phyloP scores from a whole-genome alignment of 73 alveolate genomes.

The Paramecium tetraurelia region DNA sequence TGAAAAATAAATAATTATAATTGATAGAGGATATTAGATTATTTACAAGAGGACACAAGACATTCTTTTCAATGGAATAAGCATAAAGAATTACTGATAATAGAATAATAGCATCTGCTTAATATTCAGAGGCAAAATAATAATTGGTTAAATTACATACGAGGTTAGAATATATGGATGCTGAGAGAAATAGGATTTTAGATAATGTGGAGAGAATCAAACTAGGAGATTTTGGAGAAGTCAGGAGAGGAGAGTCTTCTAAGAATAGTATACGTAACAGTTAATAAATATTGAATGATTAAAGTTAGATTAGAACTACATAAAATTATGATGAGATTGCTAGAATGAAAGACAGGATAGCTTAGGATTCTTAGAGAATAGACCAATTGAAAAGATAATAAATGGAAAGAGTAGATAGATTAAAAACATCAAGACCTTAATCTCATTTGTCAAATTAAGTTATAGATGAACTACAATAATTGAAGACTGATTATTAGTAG shows the following conservation, averaged over 20 bases:
- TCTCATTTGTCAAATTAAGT: constrained; percentile 22
- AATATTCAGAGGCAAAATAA: constrained; percentile 43
- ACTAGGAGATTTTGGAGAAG: constrained; percentile 48
- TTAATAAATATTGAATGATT: background rate
- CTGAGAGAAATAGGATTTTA: constrained; percentile 27
- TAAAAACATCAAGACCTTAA: constrained; percentile 42
- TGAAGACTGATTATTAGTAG: constrained; percentile 35
- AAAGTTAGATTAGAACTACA: background rate
- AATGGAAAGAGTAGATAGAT: constrained; percentile 21
- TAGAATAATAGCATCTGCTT: constrained; percentile 21
- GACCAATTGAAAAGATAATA: constrained; percentile 38
- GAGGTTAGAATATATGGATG: constrained; percentile 42
- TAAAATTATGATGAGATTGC: background rate
- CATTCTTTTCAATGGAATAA: constrained; percentile 30
- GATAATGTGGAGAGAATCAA: constrained; percentile 51
- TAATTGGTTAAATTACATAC: constrained; percentile 13
- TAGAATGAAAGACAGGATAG: constrained; percentile 37
- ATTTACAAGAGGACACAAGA: constrained; percentile 52
- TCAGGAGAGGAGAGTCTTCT: constrained; percentile 11
- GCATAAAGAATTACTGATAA: constrained; percentile 16
- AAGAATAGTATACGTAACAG: constrained; percentile 11
- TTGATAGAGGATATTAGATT: constrained; percentile 43
- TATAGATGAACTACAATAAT: constrained; percentile 40
- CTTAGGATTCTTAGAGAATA: constrained; percentile 26
- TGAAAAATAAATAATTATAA: constrained; percentile 23